These are phyloP conservation scores for Dendrobium chrysotoxum DNA, from an alignment of 106 monocot species.

Conservation along the genomic window DNA sequence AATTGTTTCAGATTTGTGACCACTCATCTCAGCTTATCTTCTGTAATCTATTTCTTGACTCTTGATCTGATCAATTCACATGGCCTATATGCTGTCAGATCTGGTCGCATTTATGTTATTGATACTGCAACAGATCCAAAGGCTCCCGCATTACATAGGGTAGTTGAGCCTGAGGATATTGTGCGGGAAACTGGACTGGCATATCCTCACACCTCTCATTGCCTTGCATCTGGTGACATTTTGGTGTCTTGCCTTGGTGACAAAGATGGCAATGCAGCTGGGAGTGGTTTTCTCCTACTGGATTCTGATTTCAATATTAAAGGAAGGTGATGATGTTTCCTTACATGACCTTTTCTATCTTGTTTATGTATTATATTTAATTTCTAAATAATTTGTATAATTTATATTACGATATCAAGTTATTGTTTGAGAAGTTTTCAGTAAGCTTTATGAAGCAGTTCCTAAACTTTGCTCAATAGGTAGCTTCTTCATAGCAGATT, in stretches of 20 bases:
- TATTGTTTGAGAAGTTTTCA: neutral
- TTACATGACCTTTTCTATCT: neutral
- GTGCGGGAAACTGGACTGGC: conserved; percentile 76
- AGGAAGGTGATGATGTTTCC: conserved; percentile 61
- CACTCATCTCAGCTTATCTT: neutral
- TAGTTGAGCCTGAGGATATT: conserved; percentile 77
- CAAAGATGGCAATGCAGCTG: conserved; percentile 81
- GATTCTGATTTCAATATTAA: conserved; percentile 95
- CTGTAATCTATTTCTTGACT: neutral
- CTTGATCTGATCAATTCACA: neutral
- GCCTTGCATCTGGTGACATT: conserved; percentile 94
- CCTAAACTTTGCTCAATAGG: neutral
- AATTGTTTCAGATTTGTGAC: neutral
- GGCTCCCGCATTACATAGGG: conserved; percentile 82
- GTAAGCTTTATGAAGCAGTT: neutral
- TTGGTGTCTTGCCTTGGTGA: conserved; percentile 98
- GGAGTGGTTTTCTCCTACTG: conserved; percentile 88
- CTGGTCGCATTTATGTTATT: conserved; percentile 78
- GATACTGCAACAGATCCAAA: conserved; percentile 66
- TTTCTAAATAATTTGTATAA: neutral
- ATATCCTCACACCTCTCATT: conserved; percentile 91
- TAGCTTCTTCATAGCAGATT: neutral
- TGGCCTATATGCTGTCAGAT: conserved; percentile 27
- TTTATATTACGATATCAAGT: neutral
- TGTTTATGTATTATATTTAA: neutral